Base-by-base conservation (phyloP, 106 monocot genomes). In the Apostasia shenzhenica region DNA sequence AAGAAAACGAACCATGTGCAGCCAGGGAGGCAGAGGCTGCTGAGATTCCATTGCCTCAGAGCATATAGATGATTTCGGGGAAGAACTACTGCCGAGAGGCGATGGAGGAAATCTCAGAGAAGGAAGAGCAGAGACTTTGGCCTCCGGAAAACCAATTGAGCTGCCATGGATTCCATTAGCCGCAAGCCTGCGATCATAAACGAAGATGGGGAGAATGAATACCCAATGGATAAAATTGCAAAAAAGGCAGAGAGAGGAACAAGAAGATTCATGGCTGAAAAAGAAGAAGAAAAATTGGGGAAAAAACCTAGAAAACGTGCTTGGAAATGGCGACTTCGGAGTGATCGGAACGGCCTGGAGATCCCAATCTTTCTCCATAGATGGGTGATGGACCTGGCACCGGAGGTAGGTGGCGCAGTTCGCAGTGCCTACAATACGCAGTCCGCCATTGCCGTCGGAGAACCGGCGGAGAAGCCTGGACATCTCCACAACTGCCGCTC, bases 351-450 rank as follows among this genome's bases (percentile, higher is more conserved):
- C 70, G 9, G 85, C 94, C 53, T 88, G 81, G 39, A 95, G 66
- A 55, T 91, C 91, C 94, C 94, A 95, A 12, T 91, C 88, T 2
- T 4, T 67, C 72, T 95, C 94, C 81, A 95, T 73, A 3, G 68
- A 66, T 0, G 91, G 94, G 14, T 86, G 82, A 57, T 88, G 84
- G 45, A 91, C 94, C 73, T 91, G 85, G 72, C 91, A 91, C 57
- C 85, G 75, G 63, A 95, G 76, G 58, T 95, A 95, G 12, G 94
- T 91, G 12, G 91, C 85, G 54, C 85, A 88, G 1, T 82, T 76
- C 13, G 94, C 91, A 5, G 81, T 86, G 2, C 94, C 88, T 6
- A 91, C 55, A 8, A 83, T 53, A 88, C 91, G 88, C 6, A 95
- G 76, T 3, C 74, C 55, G 40, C 58, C 56, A 2, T 55, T 66